Conservation (phyloP, 257 asterid genomes). For the Rubia yunnanensis region DNA sequence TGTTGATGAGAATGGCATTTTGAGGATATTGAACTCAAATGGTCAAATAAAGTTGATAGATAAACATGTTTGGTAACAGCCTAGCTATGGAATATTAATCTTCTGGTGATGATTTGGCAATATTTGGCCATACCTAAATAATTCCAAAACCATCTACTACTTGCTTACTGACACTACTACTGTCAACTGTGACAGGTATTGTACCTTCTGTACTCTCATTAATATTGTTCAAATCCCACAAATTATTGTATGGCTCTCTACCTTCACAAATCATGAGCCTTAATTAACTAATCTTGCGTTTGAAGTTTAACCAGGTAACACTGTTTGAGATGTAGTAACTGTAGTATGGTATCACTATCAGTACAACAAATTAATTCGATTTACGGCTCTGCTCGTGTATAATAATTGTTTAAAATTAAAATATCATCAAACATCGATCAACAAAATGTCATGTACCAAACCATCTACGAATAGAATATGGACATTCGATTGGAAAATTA, state of each 20-base stretch:
- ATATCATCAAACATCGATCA: too few species aligned
- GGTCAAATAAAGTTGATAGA: too few species aligned
- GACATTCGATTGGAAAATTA: too few species aligned
- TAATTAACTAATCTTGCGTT: too few species aligned
- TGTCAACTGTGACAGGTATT: background rate
- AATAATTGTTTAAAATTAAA: too few species aligned
- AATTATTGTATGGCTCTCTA: background rate
- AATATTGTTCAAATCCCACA: background rate
- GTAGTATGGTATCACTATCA: too few species aligned
- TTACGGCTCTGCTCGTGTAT: too few species aligned
- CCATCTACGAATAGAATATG: too few species aligned
- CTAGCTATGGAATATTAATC: conserved; percentile 3
- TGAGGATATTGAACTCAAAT: background rate
- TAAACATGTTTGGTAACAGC: background rate
- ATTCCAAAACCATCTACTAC: conserved; percentile 1
- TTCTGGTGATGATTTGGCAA: background rate
- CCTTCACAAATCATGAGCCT: background rate
- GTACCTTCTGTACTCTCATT: background rate
- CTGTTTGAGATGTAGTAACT: too few species aligned
- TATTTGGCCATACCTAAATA: background rate
- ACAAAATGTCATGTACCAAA: too few species aligned
- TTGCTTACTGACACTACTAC: background rate
- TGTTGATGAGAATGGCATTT: background rate
- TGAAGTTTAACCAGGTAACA: too few species aligned
- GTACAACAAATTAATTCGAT: too few species aligned